Evolutionary conservation across 225 moss, liverwort and hornwort species (phyloP).

Genomic region (Physcomitrium patens): DNA sequence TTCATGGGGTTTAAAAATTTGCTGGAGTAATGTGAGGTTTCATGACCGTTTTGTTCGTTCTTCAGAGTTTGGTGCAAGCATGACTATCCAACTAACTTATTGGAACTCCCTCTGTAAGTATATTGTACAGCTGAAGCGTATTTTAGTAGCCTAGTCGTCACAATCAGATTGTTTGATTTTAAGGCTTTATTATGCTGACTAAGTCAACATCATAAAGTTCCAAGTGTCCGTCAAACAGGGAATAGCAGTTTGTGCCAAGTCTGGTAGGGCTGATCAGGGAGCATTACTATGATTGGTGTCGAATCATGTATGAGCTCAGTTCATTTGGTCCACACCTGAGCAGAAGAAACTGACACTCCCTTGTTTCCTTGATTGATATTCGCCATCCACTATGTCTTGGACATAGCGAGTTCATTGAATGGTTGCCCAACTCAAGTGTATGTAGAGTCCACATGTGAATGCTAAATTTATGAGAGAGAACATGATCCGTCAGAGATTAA

Average conservation of each 20-base stretch:
- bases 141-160: constrained; percentile 12
- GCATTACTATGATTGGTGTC: background rate
- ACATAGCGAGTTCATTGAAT: constrained; percentile 1
- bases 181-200: background rate
- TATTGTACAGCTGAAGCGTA: constrained; percentile 9
- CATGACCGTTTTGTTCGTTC: background rate
- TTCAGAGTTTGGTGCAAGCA: too few relatives aligned
- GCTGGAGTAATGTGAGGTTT: constrained; percentile 6
- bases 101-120: constrained; percentile 1
- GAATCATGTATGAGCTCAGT: background rate
- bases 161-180: constrained; percentile 15
- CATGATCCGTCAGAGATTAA: constrained; percentile 7
- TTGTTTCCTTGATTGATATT: background rate
- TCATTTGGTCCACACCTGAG: background rate
- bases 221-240: background rate
- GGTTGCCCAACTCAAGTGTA: background rate
- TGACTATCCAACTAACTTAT: background rate
- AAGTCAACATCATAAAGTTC: constrained; percentile 10
- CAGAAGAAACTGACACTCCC: background rate
- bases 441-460: constrained; percentile 14
- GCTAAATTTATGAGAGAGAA: constrained; percentile 7
- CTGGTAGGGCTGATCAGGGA: background rate
- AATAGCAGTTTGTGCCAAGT: background rate
- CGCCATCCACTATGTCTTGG: background rate
- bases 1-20: constrained; percentile 3